A percentile compares a stretch with the other conserved stretches of the same genome.
Conservation (phyloP, 2,329 filamentous ascomycete species). For the Emergomyces orientalis region DNA sequence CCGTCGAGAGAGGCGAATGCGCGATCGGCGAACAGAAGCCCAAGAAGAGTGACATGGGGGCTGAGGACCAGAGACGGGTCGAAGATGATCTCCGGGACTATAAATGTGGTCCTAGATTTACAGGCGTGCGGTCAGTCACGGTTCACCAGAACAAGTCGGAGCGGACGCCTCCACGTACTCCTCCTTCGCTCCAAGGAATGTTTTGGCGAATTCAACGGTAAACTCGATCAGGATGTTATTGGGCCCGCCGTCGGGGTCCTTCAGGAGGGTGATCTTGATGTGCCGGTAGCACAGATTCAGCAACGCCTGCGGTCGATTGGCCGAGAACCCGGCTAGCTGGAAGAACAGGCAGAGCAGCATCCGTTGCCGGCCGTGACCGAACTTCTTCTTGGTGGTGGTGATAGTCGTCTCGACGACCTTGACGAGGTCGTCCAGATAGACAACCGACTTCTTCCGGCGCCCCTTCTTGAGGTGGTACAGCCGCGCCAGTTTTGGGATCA, state of each 20-base stretch:
- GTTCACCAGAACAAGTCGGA: not conserved
- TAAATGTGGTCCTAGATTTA: not conserved
- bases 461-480: not conserved
- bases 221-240: slow-evolving; percentile 7
- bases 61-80: not conserved
- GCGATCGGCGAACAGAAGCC: not conserved
- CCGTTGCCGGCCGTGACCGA: slow-evolving; percentile 3
- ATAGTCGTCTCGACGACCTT: slow-evolving; percentile 4
- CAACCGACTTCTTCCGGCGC: slow-evolving; percentile 1
- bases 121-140: not conserved
- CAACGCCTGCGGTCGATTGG: slow-evolving; percentile 3
- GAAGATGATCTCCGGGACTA: not conserved
- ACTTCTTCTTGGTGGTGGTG: slow-evolving; percentile 7
- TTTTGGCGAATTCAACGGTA: slow-evolving; percentile 6
- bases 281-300: slow-evolving; percentile 6
- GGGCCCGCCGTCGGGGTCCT: slow-evolving; percentile 1
- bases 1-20: not conserved
- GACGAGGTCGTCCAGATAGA: slow-evolving; percentile 5
- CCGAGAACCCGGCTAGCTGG: slow-evolving; percentile 5
- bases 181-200: slow-evolving; percentile 7
- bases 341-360: slow-evolving; percentile 1
- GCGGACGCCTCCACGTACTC: not conserved
- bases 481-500: not conserved
- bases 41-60: not conserved
- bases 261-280: slow-evolving; percentile 3